Base-by-base conservation (phyloP, 371 early-diverging fungal genomes). In the Coemansia sp. region DNA sequence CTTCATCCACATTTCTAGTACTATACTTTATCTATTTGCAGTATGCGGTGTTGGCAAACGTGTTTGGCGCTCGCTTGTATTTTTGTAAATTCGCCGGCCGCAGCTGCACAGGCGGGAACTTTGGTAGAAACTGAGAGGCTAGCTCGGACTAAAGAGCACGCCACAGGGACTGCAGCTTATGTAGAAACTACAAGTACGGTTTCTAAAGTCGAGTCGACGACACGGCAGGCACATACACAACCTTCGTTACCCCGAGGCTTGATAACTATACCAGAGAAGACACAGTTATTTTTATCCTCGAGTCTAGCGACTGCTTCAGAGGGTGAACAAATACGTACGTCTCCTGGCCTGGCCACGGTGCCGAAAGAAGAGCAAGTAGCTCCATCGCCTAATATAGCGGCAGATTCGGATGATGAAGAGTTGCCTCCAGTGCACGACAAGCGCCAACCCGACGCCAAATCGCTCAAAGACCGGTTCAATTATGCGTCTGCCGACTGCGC, bases 401-500 rank as follows among this genome's bases (percentile, higher is more conserved):
- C 16, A 42, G 42, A 16, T 42, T 16, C 16, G 16, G 42, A 42
- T 42, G 42, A 42, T 8, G 48, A 48, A 18, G 18, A 16, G 48
- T 16, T 8, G 48, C 48, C 48, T 18, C 18, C 48, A 8, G 48
- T 18, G n/a, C 2, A 16, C 8, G 48, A 48, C 18, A 16, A 18
- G 20, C 48, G n/a, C 33, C 11, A 30, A 18, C 64, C 65, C 12
- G 71, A 78, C 25, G 50, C 69, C 18, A 72, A 81, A 63, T 83
- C 87, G 4, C 82, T 90, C 14, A 90, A 91, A 58, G 91, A 92
- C 59, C 85, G 93, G 14, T 94, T 93, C 81, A 96, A 97, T 77
- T 94, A 93, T 73, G 98, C 96, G 1, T 94, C 94, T 0, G 87
- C 87, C 12, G 95, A 94, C 70, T 99, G 99, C 83, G 98, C 94